These are phyloP conservation scores for Neofusicoccum umdonicola DNA, from an alignment of 2,329 filamentous ascomycete species.

Conservation along the genomic window DNA sequence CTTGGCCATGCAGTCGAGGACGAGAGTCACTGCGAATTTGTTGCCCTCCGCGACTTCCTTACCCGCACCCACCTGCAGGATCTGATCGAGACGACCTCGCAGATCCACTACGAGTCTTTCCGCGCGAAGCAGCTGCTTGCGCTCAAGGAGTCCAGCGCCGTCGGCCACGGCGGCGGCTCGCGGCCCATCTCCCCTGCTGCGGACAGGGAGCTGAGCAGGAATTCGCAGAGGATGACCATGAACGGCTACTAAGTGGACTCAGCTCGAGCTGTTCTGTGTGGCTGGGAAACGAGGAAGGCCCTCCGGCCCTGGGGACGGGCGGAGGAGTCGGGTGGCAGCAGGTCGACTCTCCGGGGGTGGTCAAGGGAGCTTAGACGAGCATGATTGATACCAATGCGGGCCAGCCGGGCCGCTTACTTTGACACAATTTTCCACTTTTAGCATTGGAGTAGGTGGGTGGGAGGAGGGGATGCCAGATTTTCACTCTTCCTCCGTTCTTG, in stretches of 20 bases:
- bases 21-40: conserved; percentile 99
- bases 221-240: conserved; percentile 97
- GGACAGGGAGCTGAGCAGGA: conserved; percentile 92
- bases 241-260: conserved; percentile 77
- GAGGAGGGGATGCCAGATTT: conserved; percentile 7
- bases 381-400: conserved; percentile 19
- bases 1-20: conserved; percentile 69
- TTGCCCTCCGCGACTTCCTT: conserved; percentile 97
- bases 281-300: not conserved
- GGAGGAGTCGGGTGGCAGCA: not conserved
- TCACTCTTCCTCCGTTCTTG: not conserved
- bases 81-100: conserved; percentile 96
- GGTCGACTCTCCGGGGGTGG: conserved; percentile 8
- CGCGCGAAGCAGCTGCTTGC: conserved; percentile 97
- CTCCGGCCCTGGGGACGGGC: not conserved
- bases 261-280: not conserved
- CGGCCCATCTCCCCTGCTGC: conserved; percentile 93
- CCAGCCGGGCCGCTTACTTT: conserved; percentile 17
- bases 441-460: conserved; percentile 11
- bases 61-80: conserved; percentile 98
- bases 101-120: conserved; percentile 99
- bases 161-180: conserved; percentile 62
- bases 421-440: conserved; percentile 15
- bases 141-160: conserved; percentile 95
- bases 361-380: conserved; percentile 14